phyloP scores from a whole-genome alignment of 306 rosid genomes.

The Lathyrus tuberosus region DNA sequence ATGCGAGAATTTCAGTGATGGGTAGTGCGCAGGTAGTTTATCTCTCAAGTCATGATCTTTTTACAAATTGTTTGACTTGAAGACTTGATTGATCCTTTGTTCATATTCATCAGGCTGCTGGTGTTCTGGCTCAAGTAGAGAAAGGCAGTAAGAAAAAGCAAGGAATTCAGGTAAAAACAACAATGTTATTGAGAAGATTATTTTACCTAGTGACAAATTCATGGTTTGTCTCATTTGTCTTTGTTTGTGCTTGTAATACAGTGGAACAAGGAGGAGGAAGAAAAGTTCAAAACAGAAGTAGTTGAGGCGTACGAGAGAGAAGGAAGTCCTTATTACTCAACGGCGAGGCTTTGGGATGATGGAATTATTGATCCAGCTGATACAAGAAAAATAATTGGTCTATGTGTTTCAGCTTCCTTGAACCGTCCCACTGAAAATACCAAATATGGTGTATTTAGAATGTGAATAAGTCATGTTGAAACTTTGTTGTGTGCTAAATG shows the following conservation, averaged over 20 bases:
- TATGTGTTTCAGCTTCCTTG: too few relatives aligned
- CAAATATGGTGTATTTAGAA: too few relatives aligned
- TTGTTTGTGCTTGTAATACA: constrained; percentile 35
- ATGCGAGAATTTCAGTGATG: constrained; percentile 94
- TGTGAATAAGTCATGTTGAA: constrained; percentile 32
- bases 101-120: constrained; percentile 76
- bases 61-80: constrained; percentile 12
- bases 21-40: constrained; percentile 90
- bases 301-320: constrained; percentile 83
- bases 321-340: constrained; percentile 89
- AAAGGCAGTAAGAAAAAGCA: constrained; percentile 83
- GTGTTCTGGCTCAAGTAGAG: constrained; percentile 89
- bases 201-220: not conserved
- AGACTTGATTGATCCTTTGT: constrained; percentile 16
- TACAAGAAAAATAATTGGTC: too few relatives aligned
- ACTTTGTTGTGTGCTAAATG: constrained; percentile 29
- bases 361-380: constrained; percentile 97
- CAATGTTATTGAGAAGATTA: not conserved
- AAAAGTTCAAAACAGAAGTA: constrained; percentile 69
- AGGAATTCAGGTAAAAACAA: constrained; percentile 77
- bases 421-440: too few relatives aligned
- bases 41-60: constrained; percentile 24
- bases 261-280: constrained; percentile 95
- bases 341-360: constrained; percentile 96
- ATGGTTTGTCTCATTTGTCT: constrained; percentile 28